Evolutionary conservation across 345 rosid species (phyloP).

Genomic region (Pugionium cornutum): DNA sequence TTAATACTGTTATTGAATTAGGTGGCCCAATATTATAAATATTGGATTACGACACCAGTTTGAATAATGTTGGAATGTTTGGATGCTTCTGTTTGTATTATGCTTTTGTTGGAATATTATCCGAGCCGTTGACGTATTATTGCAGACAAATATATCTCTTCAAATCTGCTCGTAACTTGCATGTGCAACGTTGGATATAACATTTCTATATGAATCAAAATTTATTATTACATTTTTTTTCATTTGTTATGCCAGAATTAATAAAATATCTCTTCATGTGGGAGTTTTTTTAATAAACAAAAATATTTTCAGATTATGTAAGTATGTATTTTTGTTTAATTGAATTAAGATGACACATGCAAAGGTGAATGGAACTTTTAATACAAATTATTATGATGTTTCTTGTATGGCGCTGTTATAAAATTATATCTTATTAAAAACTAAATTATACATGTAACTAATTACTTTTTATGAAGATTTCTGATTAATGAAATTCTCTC

Average conservation of each 20-base stretch:
- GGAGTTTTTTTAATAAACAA: neutral
- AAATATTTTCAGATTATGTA: neutral
- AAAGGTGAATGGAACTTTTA: neutral
- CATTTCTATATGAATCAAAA: neutral
- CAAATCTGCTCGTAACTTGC: constrained; percentile 31
- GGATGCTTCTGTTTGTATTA: constrained; percentile 46
- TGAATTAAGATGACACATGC: constrained; percentile 6
- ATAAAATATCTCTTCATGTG: neutral
- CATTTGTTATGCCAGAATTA: neutral
- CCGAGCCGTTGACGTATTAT: constrained; percentile 41
- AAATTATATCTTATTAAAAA: neutral
- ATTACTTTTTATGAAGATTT: neutral
- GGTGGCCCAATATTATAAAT: neutral
- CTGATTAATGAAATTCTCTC: constrained; percentile 6
- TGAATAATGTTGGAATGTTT: constrained; percentile 31
- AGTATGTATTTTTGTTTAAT: neutral
- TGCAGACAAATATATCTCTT: constrained; percentile 32
- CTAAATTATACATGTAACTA: neutral
- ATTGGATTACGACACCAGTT: constrained; percentile 27
- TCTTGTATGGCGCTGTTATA: neutral
- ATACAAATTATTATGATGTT: neutral
- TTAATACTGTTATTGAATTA: neutral
- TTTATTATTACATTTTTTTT: neutral
- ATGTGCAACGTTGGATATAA: constrained; percentile 38
- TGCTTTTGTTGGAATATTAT: constrained; percentile 43